phyloP scores from a whole-genome alignment of 2,329 filamentous ascomycete genomes.

The Elsinoe necatrix region DNA sequence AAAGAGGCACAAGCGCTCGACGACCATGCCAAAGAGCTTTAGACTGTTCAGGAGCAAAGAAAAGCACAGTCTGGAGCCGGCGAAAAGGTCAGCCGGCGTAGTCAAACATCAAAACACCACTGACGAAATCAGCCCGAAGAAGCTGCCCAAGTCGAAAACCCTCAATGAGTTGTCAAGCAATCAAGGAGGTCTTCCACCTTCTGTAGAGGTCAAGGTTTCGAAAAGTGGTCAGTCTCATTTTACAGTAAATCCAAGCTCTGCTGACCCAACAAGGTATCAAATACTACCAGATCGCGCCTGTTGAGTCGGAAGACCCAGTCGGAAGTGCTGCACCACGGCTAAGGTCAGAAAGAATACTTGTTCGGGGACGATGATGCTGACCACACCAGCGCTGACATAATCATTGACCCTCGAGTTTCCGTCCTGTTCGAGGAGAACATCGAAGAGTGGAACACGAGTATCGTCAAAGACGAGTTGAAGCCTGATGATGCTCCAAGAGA shows the following conservation, averaged over 20 bases:
- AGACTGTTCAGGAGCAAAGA: conserved; percentile 26
- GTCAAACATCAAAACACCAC: too few species aligned
- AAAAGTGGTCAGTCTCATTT: conserved; percentile 24
- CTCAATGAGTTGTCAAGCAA: conserved; percentile 12
- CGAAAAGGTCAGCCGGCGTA: conserved; percentile 8
- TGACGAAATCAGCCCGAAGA: neutral
- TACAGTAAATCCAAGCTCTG: neutral
- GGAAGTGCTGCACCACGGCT: neutral
- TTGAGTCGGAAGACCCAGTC: neutral
- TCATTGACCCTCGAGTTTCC: neutral
- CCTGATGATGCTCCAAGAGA: conserved; percentile 17
- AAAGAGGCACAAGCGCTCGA: conserved; percentile 20
- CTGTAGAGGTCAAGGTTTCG: conserved; percentile 29
- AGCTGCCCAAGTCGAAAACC: conserved; percentile 1
- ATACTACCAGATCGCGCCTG: conserved; percentile 17
- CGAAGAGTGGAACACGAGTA: conserved; percentile 24
- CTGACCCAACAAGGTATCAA: conserved; percentile 15
- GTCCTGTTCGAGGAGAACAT: conserved; percentile 23
- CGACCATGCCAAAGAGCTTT: conserved; percentile 26
- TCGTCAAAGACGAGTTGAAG: conserved; percentile 18
- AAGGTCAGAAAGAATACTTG: neutral
- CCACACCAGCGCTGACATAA: neutral
- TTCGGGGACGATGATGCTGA: neutral
- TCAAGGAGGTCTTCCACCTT: conserved; percentile 20
- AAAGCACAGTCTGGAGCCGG: conserved; percentile 16